A percentile compares a stretch with the other conserved stretches of the same genome.
phyloP scores from a whole-genome alignment of 768 basidiomycete genomes.

The Podaxis sp. region DNA sequence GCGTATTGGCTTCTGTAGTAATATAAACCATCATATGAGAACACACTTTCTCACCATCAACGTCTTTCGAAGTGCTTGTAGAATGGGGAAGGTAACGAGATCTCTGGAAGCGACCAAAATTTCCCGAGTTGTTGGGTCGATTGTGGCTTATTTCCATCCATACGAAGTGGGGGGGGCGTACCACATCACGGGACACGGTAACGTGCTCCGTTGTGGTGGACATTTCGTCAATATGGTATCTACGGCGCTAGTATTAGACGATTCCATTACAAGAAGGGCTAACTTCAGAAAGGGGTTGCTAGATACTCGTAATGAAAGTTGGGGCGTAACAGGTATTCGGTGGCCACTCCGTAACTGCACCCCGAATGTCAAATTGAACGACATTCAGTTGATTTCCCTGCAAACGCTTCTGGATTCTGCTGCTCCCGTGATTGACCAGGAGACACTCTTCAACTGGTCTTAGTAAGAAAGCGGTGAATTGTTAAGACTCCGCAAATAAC shows the following conservation, averaged over 20 bases:
- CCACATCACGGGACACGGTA: background rate
- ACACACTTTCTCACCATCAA: slow-evolving; percentile 10
- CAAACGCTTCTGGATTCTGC: background rate
- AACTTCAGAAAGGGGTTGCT: background rate
- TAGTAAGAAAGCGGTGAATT: background rate
- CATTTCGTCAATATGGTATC: background rate
- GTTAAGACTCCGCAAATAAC: slow-evolving; percentile 3
- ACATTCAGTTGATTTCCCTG: background rate
- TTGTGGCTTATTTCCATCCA: background rate
- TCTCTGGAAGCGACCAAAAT: background rate
- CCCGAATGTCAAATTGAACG: background rate
- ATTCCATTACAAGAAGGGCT: background rate
- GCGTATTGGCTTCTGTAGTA: slow-evolving; percentile 17
- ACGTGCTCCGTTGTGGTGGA: background rate
- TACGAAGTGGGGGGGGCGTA: background rate
- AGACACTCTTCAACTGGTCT: background rate
- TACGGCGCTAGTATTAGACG: background rate
- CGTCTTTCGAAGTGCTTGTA: background rate
- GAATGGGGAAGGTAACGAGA: background rate
- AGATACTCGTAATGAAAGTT: background rate
- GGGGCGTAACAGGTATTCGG: no score
- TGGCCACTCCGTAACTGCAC: background rate
- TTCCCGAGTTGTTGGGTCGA: background rate
- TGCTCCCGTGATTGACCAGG: background rate
- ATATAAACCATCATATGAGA: slow-evolving; percentile 16